Percentiles rank a stretch among this genome's conserved stretches.
Evolutionary conservation across 2,329 filamentous ascomycete genomes (phyloP).

Genomic region (Teratosphaeria epicoccoides): DNA sequence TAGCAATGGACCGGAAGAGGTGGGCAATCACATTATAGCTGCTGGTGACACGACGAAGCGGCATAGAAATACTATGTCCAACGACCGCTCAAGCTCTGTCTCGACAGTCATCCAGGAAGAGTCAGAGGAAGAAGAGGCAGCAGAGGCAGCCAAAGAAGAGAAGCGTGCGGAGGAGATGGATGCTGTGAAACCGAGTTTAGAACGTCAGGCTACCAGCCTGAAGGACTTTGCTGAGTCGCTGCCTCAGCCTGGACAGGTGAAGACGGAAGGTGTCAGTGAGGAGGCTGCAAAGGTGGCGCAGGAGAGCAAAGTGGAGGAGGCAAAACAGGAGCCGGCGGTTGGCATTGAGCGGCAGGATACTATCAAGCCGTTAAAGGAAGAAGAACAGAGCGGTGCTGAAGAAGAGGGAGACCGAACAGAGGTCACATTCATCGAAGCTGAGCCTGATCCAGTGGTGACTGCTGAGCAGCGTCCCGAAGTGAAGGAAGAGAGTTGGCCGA

Average conservation of each 20-base stretch:
- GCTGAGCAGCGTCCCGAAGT: no score
- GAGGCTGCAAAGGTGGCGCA: constrained; percentile 1
- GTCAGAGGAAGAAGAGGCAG: constrained; percentile 47
- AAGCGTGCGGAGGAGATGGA: background rate
- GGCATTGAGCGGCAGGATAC: constrained; percentile 10
- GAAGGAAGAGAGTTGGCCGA: no score
- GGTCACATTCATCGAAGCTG: background rate
- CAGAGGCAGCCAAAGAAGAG: background rate
- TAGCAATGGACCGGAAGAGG: constrained; percentile 9
- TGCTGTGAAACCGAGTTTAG: constrained; percentile 9
- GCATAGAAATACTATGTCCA: constrained; percentile 66
- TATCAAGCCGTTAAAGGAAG: constrained; percentile 10
- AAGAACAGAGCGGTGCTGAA: constrained; percentile 13
- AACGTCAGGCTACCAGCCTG: constrained; percentile 16
- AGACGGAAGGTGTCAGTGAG: constrained; percentile 7
- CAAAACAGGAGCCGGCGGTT: constrained; percentile 1
- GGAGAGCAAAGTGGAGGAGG: constrained; percentile 3
- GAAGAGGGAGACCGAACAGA: constrained; percentile 5
- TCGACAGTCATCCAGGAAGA: constrained; percentile 73
- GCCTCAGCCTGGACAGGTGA: constrained; percentile 7
- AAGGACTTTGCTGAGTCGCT: constrained; percentile 8
- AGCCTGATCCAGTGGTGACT: background rate
- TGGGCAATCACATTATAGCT: constrained; percentile 37
- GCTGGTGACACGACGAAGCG: constrained; percentile 64
- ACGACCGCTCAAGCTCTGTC: constrained; percentile 60